Evolutionary conservation across 78 protist genomes (phyloP), one percentile per base, ranked within the genome.

Genomic region (Mantamonas sphyraenae): DNA sequence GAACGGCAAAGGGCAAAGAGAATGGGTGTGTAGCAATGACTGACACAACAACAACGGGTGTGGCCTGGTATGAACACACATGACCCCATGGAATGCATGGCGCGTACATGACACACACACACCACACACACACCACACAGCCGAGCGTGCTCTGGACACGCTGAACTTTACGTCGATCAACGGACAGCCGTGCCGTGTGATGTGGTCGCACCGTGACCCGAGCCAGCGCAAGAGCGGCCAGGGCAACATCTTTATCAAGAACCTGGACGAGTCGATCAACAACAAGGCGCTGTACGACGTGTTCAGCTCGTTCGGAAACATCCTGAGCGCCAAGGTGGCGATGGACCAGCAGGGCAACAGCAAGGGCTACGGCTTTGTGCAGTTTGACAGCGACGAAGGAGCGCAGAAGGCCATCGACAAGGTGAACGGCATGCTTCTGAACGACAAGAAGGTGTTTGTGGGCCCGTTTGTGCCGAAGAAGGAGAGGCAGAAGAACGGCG

Each of bases 131-230:
- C n/a, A 47, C 53, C 16, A 12, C 53, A 19, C 62, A 74, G 99
- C 98, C 31, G 98, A 93, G 71, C 74, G 92, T 31, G 98, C 99
- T 9, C 55, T 97, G 56, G 97, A 94, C 61, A 86, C 91, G 19
- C 34, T 93, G 70, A 96, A 96, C 89, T 92, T 83, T 92, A 62
- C 87, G 19, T 37, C 35, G 57, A 83, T 97, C 71, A 43, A 79
- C 70, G 93, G 82, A 76, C 63, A 65, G 51, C 93, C 94, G 19
- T 80, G 89, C 85, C 95, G 99, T 63, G 84, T 97, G 79, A 96
- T 96, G 99, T 96, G 96, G 97, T 72, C 81, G 59, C 92, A 88
- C 59, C 90, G 98, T 55, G 99, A 97, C 66, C 98, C 98, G 69
- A 33, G 90, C 67, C 67, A 77, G 30, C 93, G 99, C 65, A 74